Evolutionary conservation across 2,329 filamentous ascomycete species (phyloP).

Genomic region (Trichoderma breve): DNA sequence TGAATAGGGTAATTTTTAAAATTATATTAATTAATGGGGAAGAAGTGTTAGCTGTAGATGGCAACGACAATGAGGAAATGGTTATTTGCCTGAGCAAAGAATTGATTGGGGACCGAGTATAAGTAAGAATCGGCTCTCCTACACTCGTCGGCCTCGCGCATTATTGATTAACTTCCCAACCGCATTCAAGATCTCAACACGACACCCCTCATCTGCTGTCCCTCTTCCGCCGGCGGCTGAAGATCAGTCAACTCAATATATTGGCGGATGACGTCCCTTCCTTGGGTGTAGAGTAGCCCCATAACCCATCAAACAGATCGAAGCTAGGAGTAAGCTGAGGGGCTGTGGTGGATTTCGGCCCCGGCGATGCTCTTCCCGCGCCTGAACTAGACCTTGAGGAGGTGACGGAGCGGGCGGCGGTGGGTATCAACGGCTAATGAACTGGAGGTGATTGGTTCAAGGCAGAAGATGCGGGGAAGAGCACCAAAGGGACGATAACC

Average conservation of each 20-base stretch:
- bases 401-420: neutral
- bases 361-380: neutral
- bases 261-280: neutral
- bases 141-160: neutral
- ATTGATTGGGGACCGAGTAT: neutral
- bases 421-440: slow-evolving; percentile 9
- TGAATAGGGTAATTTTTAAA: neutral
- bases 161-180: neutral
- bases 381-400: neutral
- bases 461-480: slow-evolving; percentile 1
- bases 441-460: neutral
- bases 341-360: neutral
- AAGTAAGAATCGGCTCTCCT: neutral
- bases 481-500: neutral
- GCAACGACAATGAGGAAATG: neutral
- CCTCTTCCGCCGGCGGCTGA: slow-evolving; percentile 17
- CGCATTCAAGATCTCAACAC: neutral
- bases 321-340: neutral
- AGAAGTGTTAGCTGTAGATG: neutral
- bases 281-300: neutral
- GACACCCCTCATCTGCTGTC: neutral
- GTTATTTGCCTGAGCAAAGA: neutral
- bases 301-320: neutral
- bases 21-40: neutral
- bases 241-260: neutral